phyloP scores from a whole-genome alignment of 2,329 filamentous ascomycete species.

The Metarhizium sp. region DNA sequence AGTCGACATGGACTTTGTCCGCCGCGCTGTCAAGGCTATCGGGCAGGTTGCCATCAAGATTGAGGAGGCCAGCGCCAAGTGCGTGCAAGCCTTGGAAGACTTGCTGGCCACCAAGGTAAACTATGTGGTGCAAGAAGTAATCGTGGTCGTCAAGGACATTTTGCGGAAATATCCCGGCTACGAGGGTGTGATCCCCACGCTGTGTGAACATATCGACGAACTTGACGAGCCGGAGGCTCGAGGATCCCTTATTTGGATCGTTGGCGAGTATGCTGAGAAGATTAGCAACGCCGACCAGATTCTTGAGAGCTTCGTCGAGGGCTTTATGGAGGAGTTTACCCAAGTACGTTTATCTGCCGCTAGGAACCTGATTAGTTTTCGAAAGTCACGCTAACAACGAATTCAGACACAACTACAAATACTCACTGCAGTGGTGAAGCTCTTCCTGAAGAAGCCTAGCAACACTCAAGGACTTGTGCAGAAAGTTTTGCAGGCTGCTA shows the following conservation, averaged over 20 bases:
- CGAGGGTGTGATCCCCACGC: conserved; percentile 91
- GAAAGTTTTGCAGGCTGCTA: conserved; percentile 87
- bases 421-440: conserved; percentile 90
- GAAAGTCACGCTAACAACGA: conserved; percentile 3
- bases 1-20: conserved; percentile 98
- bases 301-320: conserved; percentile 80
- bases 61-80: conserved; percentile 87
- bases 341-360: conserved; percentile 44
- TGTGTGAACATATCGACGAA: conserved; percentile 96
- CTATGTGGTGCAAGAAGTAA: conserved; percentile 96
- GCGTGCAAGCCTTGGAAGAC: conserved; percentile 86
- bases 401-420: conserved; percentile 90
- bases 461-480: conserved; percentile 86
- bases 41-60: conserved; percentile 99
- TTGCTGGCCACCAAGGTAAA: conserved; percentile 97
- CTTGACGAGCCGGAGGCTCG: conserved; percentile 88
- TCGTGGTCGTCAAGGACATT: conserved; percentile 99
- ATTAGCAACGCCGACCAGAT: conserved; percentile 98
- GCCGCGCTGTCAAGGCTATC: conserved; percentile 88
- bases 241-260: conserved; percentile 94
- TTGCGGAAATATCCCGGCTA: conserved; percentile 96
- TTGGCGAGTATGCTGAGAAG: conserved; percentile 98
- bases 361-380: neutral
- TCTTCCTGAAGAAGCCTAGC: conserved; percentile 94
- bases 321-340: conserved; percentile 92